phyloP scores from a whole-genome alignment of 2,329 filamentous ascomycete genomes.

The Triangularia verruculosa region DNA sequence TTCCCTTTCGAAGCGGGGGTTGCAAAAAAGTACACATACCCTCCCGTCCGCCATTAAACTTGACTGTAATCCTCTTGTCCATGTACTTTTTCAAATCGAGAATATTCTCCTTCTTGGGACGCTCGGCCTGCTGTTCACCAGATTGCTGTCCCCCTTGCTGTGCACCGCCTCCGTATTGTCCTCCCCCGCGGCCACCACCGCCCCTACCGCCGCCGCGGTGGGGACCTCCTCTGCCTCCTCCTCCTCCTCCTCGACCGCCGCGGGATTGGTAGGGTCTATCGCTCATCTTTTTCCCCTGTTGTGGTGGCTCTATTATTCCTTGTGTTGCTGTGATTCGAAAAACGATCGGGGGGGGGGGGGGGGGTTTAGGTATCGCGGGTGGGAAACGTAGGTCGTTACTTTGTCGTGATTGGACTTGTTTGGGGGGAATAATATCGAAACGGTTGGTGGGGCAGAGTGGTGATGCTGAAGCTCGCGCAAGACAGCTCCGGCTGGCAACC shows the following conservation, averaged over 20 bases:
- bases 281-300: neutral
- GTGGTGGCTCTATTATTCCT: neutral
- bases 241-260: slow-evolving; percentile 29
- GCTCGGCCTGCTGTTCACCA: slow-evolving; percentile 56
- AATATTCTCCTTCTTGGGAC: slow-evolving; percentile 98
- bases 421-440: neutral
- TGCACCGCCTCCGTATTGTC: slow-evolving; percentile 32
- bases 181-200: slow-evolving; percentile 42
- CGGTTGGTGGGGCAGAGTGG: too few species aligned
- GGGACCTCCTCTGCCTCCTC: slow-evolving; percentile 43
- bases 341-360: neutral
- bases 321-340: too few species aligned
- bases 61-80: slow-evolving; percentile 93
- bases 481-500: neutral
- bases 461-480: too few species aligned
- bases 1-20: neutral
- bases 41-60: slow-evolving; percentile 93
- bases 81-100: slow-evolving; percentile 93
- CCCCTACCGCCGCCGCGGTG: slow-evolving; percentile 42
- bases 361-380: neutral
- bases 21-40: slow-evolving; percentile 50
- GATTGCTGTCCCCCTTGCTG: slow-evolving; percentile 29
- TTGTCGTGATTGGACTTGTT: too few species aligned
- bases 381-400: too few species aligned
- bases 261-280: neutral